A percentile compares a stretch with the other conserved stretches of the same genome.
Evolutionary conservation across 768 basidiomycete genomes (phyloP).

Genomic region (Hydnomerulius pinastri): DNA sequence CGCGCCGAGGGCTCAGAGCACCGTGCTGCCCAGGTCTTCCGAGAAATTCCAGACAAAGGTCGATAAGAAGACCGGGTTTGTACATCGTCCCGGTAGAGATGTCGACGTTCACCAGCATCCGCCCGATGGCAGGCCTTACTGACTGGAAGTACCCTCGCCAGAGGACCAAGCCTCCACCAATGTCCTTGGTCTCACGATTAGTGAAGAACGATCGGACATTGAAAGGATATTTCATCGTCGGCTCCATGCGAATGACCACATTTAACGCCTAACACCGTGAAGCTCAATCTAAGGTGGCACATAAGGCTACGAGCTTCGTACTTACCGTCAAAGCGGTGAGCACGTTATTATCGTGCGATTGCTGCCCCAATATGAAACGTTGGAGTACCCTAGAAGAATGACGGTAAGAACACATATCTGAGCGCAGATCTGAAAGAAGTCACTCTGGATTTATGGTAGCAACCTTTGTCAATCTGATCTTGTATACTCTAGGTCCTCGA

Average conservation of each 20-base stretch:
- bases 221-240: slow-evolving; percentile 66
- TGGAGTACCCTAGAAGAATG: slow-evolving; percentile 51
- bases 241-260: slow-evolving; percentile 75
- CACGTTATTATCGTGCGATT: slow-evolving; percentile 68
- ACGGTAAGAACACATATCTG: slow-evolving; percentile 24
- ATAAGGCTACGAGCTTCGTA: background rate
- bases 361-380: slow-evolving; percentile 63
- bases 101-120: slow-evolving; percentile 74
- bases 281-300: background rate
- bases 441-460: slow-evolving; percentile 62
- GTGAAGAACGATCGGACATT: slow-evolving; percentile 79
- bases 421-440: slow-evolving; percentile 4
- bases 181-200: slow-evolving; percentile 47
- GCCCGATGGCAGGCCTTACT: slow-evolving; percentile 63
- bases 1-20: slow-evolving; percentile 40
- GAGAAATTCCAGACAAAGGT: slow-evolving; percentile 60
- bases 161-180: slow-evolving; percentile 65
- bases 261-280: slow-evolving; percentile 57
- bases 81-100: slow-evolving; percentile 80
- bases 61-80: slow-evolving; percentile 58
- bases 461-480: slow-evolving; percentile 59
- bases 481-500: slow-evolving; percentile 63
- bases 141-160: slow-evolving; percentile 87
- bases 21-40: slow-evolving; percentile 31
- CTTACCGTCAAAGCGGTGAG: slow-evolving; percentile 66